Conservation (phyloP, 176 grass and related monocot genomes). For the Triticum dicoccoides region DNA sequence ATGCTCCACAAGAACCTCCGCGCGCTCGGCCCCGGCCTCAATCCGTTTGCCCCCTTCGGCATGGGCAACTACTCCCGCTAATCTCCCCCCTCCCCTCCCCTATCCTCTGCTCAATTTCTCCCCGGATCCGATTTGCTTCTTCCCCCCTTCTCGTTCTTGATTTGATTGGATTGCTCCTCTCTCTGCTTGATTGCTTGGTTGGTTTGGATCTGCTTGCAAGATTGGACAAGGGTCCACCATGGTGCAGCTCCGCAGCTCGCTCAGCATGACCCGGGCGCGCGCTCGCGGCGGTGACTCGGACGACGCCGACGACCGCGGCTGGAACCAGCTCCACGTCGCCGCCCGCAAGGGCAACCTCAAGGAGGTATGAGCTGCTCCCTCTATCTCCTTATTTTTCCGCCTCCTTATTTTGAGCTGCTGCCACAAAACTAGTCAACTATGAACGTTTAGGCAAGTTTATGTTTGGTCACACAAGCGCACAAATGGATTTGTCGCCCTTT, state of each 20-base stretch:
- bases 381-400: too few species aligned
- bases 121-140: not conserved
- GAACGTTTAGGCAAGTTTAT: not conserved
- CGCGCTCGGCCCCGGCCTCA: conserved; percentile 81
- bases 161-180: not conserved
- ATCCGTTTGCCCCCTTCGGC: conserved; percentile 85
- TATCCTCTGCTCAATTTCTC: not conserved
- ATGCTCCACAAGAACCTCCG: conserved; percentile 64
- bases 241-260: conserved; percentile 46
- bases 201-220: not conserved
- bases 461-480: not conserved
- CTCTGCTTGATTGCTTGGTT: not conserved
- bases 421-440: not conserved
- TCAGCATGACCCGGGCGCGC: conserved; percentile 30
- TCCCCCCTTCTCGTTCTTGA: not conserved
- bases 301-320: conserved; percentile 57
- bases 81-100: not conserved
- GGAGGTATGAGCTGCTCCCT: conserved; percentile 27
- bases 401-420: not conserved
- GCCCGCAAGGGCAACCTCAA: conserved; percentile 83
- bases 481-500: not conserved
- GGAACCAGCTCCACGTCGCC: conserved; percentile 81
- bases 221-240: not conserved
- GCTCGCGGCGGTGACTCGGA: not conserved
- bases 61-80: conserved; percentile 98